phyloP scores from a whole-genome alignment of 2,329 filamentous ascomycete genomes.

The Arthroderma uncinatum region DNA sequence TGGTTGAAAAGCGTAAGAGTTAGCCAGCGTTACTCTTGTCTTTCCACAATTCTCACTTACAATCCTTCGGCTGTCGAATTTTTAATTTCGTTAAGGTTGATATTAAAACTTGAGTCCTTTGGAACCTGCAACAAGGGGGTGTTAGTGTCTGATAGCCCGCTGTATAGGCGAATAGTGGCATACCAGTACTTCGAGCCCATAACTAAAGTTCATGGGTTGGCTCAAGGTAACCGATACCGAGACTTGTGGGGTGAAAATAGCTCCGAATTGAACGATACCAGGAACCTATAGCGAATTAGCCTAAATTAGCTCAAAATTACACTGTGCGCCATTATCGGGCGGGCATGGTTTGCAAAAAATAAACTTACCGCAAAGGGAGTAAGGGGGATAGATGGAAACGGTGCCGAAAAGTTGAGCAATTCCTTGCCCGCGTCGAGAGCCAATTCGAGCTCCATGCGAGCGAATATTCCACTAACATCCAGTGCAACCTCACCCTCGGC shows the following conservation, averaged over 20 bases:
- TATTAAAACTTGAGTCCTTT: neutral
- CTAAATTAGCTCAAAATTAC: neutral
- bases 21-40: neutral
- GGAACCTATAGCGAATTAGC: constrained; percentile 14
- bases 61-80: neutral
- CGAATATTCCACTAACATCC: constrained; percentile 13
- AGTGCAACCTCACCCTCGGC: constrained; percentile 16
- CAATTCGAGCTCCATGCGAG: constrained; percentile 17
- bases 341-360: neutral
- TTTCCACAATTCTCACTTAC: neutral
- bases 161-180: neutral
- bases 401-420: constrained; percentile 13
- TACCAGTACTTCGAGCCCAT: constrained; percentile 17
- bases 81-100: neutral
- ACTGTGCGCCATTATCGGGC: too few species aligned
- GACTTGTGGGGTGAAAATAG: constrained; percentile 14
- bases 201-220: constrained; percentile 15
- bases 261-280: constrained; percentile 16
- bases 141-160: neutral
- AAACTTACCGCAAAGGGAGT: constrained; percentile 16
- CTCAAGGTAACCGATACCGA: constrained; percentile 10
- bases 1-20: neutral
- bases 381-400: constrained; percentile 16
- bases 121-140: neutral
- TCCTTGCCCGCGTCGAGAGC: constrained; percentile 11